Evolutionary conservation across 2,329 filamentous ascomycete genomes (phyloP).

Genomic region (Fusarium redolens): DNA sequence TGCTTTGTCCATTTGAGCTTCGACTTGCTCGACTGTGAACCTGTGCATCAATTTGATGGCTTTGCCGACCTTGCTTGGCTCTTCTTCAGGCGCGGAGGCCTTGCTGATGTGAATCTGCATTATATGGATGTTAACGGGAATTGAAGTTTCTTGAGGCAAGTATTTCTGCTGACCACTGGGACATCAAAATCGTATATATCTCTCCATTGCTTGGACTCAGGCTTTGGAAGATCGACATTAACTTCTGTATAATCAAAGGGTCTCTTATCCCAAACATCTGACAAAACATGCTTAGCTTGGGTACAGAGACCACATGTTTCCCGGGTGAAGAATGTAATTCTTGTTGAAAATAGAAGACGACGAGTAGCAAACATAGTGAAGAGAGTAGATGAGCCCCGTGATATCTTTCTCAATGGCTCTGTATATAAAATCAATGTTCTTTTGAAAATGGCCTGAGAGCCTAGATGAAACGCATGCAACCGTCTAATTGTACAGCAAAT

Average conservation of each 20-base stretch:
- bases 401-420: neutral
- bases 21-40: conserved; percentile 74
- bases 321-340: conserved; percentile 81
- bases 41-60: conserved; percentile 83
- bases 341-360: conserved; percentile 64
- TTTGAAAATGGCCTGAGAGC: conserved; percentile 29
- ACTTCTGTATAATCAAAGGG: conserved; percentile 78
- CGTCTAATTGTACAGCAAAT: conserved; percentile 16
- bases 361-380: conserved; percentile 62
- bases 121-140: neutral
- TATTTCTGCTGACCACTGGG: conserved; percentile 70
- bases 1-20: conserved; percentile 74
- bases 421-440: neutral
- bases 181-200: conserved; percentile 84
- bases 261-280: conserved; percentile 72
- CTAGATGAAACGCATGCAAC: conserved; percentile 10
- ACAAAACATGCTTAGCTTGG: conserved; percentile 74
- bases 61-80: conserved; percentile 65
- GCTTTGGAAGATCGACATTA: conserved; percentile 77
- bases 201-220: conserved; percentile 73
- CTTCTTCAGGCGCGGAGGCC: conserved; percentile 60
- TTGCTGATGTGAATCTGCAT: conserved; percentile 74
- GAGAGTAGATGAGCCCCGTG: neutral
- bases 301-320: conserved; percentile 77
- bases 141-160: neutral